A percentile compares a stretch with the other conserved stretches of the same genome.
Evolutionary conservation across 768 basidiomycete species (phyloP).

Genomic region (Mycena amicta): DNA sequence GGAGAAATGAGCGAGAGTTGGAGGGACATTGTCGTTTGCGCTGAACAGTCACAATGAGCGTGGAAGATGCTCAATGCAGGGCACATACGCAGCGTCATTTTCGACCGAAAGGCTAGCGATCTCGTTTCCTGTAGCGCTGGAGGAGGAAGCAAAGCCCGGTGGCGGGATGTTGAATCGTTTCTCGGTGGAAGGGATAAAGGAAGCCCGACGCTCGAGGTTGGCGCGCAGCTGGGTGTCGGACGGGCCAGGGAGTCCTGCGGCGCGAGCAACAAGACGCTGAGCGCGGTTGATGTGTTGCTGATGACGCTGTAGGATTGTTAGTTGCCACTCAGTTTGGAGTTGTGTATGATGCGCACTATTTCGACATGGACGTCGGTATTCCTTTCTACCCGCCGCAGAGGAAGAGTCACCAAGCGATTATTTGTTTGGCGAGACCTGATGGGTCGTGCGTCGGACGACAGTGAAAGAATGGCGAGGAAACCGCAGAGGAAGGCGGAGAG

Average conservation of each 20-base stretch:
- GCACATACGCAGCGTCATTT: not conserved
- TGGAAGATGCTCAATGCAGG: not conserved
- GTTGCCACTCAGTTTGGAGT: not conserved
- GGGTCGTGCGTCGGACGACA: not conserved
- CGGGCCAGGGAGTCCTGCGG: conserved; percentile 5
- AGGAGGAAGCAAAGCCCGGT: not conserved
- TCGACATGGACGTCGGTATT: conserved; percentile 3
- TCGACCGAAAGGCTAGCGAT: conserved; percentile 1
- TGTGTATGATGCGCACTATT: not conserved
- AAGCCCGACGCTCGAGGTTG: conserved; percentile 18
- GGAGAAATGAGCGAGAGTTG: conserved; percentile 2
- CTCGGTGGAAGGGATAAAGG: not conserved
- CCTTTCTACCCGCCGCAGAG: not conserved
- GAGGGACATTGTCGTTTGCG: not conserved
- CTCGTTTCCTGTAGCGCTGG: not conserved
- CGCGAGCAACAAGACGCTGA: conserved; percentile 16
- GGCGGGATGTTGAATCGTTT: conserved; percentile 13
- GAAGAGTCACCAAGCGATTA: not conserved
- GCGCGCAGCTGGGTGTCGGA: conserved; percentile 11
- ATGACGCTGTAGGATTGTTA: conserved; percentile 16
- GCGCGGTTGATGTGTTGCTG: conserved; percentile 23
- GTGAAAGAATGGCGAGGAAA: not conserved
- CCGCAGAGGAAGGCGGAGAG: not conserved
- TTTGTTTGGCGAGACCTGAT: not conserved
- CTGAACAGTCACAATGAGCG: not conserved